Base-by-base conservation (phyloP, 2,329 filamentous ascomycete species). In the Colletotrichum sp. region DNA sequence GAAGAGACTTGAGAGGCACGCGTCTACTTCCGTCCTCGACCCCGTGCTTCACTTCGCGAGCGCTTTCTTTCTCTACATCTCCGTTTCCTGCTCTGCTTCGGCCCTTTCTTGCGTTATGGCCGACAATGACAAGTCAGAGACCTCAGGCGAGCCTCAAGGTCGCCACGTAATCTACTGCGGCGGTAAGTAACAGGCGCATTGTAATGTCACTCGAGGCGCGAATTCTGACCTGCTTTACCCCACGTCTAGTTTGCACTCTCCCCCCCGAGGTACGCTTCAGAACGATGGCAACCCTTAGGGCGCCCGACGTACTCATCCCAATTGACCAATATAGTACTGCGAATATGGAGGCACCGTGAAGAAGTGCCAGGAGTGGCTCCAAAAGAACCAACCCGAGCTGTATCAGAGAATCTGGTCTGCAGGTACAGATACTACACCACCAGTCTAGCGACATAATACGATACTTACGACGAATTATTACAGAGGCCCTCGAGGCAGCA, bases 331-430 rank as follows among this genome's bases (percentile, higher is more conserved):
- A 18, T 87, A 99, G 97, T 99, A 98, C 88, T 99, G 97, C 89
- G 97, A 99, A 87, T 99, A 98, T 86, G 97, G 97, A 82, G 96
- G 96, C 79, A 99, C 96, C 52, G 93, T 94, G 28, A 98, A 96
- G 87, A 99, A 98, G 88, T 99, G 97, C 88, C 94, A 96, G 85
- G 96, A 99, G 85, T 99, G 97, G 97, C 92, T 99, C 24, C 88
- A 95, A 82, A 91, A 93, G 78, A 90, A 92, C 79, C 90, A 98
- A 80, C 91, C 93, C 5, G 89, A 90, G 63, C 87, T 98, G 84
- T 98, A 98, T 86, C 86, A 91, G 77, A 88, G 89, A 81, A 91
- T 99, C 85, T 98, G 98, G 90, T 98, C 96, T 66, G 90, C 94
- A 86, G 95, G 96, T 96, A 88, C 78, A 86, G 79, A 61, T 66